Conservation (phyloP, 768 basidiomycete species). For the Boletus insuetus region DNA sequence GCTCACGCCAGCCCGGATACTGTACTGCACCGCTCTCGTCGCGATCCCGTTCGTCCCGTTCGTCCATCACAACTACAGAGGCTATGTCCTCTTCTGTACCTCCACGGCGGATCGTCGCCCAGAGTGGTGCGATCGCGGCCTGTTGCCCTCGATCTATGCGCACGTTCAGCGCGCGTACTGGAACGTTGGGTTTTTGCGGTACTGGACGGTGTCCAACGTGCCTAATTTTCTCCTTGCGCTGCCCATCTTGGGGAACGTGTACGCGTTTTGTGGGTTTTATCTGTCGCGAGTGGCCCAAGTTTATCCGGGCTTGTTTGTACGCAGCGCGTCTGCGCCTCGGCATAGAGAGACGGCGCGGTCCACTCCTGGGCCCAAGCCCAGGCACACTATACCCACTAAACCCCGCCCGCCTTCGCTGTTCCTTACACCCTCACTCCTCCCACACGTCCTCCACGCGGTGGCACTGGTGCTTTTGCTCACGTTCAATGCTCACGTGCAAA, state of each 20-base stretch:
- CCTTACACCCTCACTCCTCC: constrained; percentile 45
- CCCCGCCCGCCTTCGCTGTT: constrained; percentile 28
- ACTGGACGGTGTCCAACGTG: constrained; percentile 80
- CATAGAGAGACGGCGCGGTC: neutral
- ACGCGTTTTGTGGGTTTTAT: constrained; percentile 30
- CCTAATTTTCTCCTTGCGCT: constrained; percentile 85
- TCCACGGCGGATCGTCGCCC: constrained; percentile 19
- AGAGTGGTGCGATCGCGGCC: constrained; percentile 59
- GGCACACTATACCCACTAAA: neutral
- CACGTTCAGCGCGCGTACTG: constrained; percentile 86
- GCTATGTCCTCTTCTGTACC: constrained; percentile 67
- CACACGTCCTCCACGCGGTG: constrained; percentile 75
- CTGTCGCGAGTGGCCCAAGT: constrained; percentile 7
- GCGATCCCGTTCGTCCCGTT: constrained; percentile 62
- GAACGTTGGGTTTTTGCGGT: constrained; percentile 80
- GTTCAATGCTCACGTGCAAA: constrained; percentile 84
- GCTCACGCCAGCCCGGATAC: constrained; percentile 33
- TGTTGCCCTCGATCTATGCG: constrained; percentile 71
- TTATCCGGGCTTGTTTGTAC: neutral
- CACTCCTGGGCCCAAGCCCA: neutral
- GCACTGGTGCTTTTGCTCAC: constrained; percentile 61
- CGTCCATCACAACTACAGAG: constrained; percentile 62
- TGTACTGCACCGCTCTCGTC: constrained; percentile 41
- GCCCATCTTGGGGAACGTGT: constrained; percentile 60
- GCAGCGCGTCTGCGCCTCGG: neutral